Evolutionary conservation across 345 rosid species (phyloP).

Genomic region (Microcos paniculata): DNA sequence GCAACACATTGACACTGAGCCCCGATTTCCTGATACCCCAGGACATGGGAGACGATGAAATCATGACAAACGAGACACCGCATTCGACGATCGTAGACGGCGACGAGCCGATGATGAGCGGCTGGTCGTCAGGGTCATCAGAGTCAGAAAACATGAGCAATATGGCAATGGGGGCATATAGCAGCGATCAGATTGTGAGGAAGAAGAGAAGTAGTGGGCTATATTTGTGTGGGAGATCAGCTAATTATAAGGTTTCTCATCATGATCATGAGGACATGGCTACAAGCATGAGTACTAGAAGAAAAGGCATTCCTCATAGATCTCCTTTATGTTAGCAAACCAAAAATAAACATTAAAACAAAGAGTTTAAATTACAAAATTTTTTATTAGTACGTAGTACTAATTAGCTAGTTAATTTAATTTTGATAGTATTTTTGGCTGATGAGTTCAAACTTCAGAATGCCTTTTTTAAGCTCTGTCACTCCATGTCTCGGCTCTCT

Average conservation of each 20-base stretch:
- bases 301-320: constrained; percentile 94
- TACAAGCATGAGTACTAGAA: constrained; percentile 55
- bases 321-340: constrained; percentile 73
- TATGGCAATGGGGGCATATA: constrained; percentile 10
- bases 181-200: constrained; percentile 44
- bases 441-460: constrained; percentile 19
- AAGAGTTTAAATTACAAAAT: background rate
- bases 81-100: constrained; percentile 71
- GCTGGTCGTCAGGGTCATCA: constrained; percentile 72
- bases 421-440: constrained; percentile 27
- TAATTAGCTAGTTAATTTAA: background rate
- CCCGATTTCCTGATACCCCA: constrained; percentile 89
- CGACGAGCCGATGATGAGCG: constrained; percentile 54
- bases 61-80: constrained; percentile 46
- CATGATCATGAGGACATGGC: constrained; percentile 64
- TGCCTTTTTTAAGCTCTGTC: constrained; percentile 15
- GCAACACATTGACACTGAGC: constrained; percentile 70
- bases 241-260: constrained; percentile 40
- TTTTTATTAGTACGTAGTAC: background rate
- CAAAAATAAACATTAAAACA: background rate
- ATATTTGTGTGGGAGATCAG: constrained; percentile 57
- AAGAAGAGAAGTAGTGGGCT: constrained; percentile 77
- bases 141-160: constrained; percentile 46
- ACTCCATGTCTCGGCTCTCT: no score
- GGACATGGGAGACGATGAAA: constrained; percentile 63